Conservation (phyloP, 148 eudicot genomes). For the Polygonum aviculare region DNA sequence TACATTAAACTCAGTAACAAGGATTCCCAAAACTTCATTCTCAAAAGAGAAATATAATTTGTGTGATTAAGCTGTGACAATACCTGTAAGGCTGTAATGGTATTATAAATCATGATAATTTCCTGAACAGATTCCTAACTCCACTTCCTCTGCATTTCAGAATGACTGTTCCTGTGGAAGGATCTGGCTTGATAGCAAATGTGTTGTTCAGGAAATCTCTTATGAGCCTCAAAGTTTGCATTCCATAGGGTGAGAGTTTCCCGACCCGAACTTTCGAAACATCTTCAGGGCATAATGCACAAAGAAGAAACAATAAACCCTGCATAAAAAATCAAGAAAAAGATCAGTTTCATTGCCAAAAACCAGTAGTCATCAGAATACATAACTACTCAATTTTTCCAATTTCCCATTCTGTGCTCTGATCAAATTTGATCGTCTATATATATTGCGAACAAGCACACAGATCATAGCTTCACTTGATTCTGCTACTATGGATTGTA, state of each 20-base stretch:
- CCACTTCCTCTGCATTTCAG: slow-evolving; percentile 87
- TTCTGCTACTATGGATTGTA: background rate
- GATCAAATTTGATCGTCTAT: too few relatives aligned
- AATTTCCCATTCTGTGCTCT: too few relatives aligned
- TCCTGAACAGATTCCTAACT: slow-evolving; percentile 66
- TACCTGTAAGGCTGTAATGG: background rate
- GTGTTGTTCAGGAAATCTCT: slow-evolving; percentile 60
- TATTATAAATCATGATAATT: slow-evolving; percentile 37
- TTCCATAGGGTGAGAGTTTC: slow-evolving; percentile 61
- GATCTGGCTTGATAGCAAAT: slow-evolving; percentile 76
- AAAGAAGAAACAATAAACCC: slow-evolving; percentile 79
- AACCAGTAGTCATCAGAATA: too few relatives aligned
- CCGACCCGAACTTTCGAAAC: slow-evolving; percentile 89
- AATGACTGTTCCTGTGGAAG: slow-evolving; percentile 59
- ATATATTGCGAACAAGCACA: background rate
- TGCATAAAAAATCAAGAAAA: slow-evolving; percentile 15
- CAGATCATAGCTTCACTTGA: background rate
- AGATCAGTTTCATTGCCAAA: background rate
- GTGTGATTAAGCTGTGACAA: background rate
- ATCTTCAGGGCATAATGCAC: slow-evolving; percentile 79
- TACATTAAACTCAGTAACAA: background rate
- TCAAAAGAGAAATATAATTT: slow-evolving; percentile 4
- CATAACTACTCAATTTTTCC: too few relatives aligned
- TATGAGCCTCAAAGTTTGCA: slow-evolving; percentile 54
- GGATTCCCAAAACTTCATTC: slow-evolving; percentile 5